Conservation (phyloP, 1,139 yeast species). For the Geotrichum macrosporum region DNA sequence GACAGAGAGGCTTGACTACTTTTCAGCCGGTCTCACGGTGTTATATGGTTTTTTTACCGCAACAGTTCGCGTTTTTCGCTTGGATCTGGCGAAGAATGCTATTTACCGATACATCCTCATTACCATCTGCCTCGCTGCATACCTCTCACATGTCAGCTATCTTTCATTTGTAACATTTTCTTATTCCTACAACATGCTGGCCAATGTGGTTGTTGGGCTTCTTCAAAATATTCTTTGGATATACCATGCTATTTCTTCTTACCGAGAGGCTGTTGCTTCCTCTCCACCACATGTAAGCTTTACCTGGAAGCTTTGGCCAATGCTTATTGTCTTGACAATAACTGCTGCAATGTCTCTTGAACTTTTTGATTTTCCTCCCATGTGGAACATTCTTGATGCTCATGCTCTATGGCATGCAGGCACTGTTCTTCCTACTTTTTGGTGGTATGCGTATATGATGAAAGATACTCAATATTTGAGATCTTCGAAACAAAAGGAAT, state of each 20-base stretch:
- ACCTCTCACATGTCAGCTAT: constrained; percentile 60
- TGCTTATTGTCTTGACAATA: constrained; percentile 50
- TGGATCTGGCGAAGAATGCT: constrained; percentile 45
- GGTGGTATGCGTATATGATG: constrained; percentile 41
- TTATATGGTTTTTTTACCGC: constrained; percentile 71
- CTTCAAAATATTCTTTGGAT: constrained; percentile 61
- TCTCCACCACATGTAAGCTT: constrained; percentile 16
- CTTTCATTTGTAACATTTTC: constrained; percentile 70
- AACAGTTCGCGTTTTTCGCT: constrained; percentile 51
- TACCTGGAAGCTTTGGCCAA: constrained; percentile 51
- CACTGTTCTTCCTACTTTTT: constrained; percentile 38
- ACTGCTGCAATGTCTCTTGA: constrained; percentile 79
- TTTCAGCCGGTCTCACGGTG: constrained; percentile 87
- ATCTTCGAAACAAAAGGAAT: constrained; percentile 15
- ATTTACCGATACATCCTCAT: constrained; percentile 36
- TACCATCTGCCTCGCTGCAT: constrained; percentile 46
- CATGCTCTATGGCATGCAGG: constrained; percentile 85
- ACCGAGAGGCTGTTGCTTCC: constrained; percentile 9
- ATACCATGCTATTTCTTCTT: constrained; percentile 33
- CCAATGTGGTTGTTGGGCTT: constrained; percentile 74
- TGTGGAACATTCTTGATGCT: constrained; percentile 68
- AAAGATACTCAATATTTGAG: constrained; percentile 31
- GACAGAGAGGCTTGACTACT: constrained; percentile 86
- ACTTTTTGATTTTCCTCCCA: constrained; percentile 81
- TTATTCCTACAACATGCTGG: constrained; percentile 90